Evolutionary conservation across 257 asterid genomes (phyloP).

Genomic region (Datura wrightii): DNA sequence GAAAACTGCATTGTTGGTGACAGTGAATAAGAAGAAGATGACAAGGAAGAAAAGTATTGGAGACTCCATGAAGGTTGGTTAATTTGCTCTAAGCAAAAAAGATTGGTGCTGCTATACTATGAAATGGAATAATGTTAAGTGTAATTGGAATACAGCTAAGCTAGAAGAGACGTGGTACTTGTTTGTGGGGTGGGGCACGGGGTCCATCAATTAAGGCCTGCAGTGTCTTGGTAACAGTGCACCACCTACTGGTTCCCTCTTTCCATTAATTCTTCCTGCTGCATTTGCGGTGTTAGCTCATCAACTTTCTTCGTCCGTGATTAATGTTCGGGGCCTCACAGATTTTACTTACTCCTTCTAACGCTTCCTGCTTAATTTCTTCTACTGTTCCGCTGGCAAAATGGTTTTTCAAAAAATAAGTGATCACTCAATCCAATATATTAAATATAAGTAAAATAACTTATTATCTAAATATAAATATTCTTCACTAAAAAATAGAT

Average conservation of each 20-base stretch:
- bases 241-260: background rate
- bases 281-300: background rate
- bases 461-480: too few relatives aligned
- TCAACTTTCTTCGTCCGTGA: background rate
- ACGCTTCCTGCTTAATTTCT: too few relatives aligned
- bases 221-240: slow-evolving; percentile 18
- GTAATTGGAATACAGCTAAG: slow-evolving; percentile 34
- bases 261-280: background rate
- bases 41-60: slow-evolving; percentile 37
- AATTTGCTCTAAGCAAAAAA: background rate
- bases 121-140: background rate
- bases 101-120: too few relatives aligned
- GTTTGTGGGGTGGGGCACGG: background rate
- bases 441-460: too few relatives aligned
- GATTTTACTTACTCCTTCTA: background rate
- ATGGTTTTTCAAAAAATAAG: too few relatives aligned
- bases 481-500: too few relatives aligned
- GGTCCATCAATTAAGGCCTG: slow-evolving; percentile 19
- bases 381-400: too few relatives aligned
- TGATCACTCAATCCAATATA: too few relatives aligned
- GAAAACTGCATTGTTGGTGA: background rate
- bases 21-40: slow-evolving; percentile 33
- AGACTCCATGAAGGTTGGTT: slow-evolving; percentile 35
- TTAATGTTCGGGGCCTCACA: background rate
- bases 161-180: background rate